Base-by-base conservation (phyloP, 495 filamentous ascomycete species). In the Cercophora samala region DNA sequence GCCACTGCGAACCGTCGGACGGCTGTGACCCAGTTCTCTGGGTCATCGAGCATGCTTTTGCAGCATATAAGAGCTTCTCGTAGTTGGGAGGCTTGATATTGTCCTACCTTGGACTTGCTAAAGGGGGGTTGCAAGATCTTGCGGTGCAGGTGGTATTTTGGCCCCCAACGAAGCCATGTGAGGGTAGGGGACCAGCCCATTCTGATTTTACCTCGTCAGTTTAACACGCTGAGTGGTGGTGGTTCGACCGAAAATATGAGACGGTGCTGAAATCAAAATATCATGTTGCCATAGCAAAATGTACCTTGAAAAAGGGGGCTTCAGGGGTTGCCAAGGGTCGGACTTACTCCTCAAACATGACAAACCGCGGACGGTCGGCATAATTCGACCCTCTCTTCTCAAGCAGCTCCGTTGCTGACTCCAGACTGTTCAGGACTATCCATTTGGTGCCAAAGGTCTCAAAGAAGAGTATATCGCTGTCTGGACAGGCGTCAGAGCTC, bases 151-250 rank as follows among this genome's bases (percentile, higher is more conserved):
- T 76, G 76, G 62, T 80, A 83, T 23, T 78, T 77, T 0, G 80
- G 77, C 0, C 80, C 79, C 75, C 79, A 83, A 52, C 73, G 79
- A 3, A 83, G 77, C 68, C 83, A 82, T 19, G 83, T 84, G 53
- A 85, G 70, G 0, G 79, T 81, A 5, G 78, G 69, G 0, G 78
- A 75, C 79, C 78, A 81, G 67, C 79, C 79, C 79, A 81, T 81
- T 64, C 78, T 77, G 59, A 23, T 24, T 26, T 29, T 29, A 8
- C 4, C 26, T 29, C 26, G 8, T 29, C 26, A 29, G 26, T 29
- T 29, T 11, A 23, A 24, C 11, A 37, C 1, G 24, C 21, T 62
- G 17, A 61, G 58, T 23, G 37, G 46, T 21, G 19, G 51, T 29
- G 26, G 8, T 29, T 29, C 26, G n/a, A n/a, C 29, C 29, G 4